Conservation (phyloP, 768 basidiomycete genomes). For the Gymnopilus junonius region DNA sequence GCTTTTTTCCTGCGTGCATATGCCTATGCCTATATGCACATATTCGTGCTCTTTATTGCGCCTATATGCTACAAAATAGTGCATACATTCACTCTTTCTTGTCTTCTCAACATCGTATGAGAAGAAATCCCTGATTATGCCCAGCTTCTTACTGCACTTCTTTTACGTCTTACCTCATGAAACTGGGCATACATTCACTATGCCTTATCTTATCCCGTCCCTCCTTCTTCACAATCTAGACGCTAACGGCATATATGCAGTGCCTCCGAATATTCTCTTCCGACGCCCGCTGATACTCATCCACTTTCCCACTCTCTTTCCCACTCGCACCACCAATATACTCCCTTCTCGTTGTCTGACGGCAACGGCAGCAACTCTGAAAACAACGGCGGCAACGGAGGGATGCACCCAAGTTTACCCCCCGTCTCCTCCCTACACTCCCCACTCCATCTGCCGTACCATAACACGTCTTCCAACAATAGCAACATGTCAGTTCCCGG, state of each 20-base stretch:
- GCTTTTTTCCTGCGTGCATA: not conserved
- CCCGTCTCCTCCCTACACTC: slow-evolving; percentile 16
- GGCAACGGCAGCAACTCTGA: slow-evolving; percentile 11
- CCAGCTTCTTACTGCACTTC: not conserved
- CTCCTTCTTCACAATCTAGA: not conserved
- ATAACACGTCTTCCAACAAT: not conserved
- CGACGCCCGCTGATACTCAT: slow-evolving; percentile 40
- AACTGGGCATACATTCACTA: not conserved
- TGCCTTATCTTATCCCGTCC: not conserved
- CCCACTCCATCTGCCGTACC: slow-evolving; percentile 4
- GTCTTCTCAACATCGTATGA: not conserved
- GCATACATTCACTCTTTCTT: not conserved
- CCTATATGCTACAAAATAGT: not conserved
- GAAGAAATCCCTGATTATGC: not conserved
- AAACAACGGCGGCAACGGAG: slow-evolving; percentile 1
- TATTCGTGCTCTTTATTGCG: not conserved
- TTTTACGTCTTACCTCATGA: not conserved
- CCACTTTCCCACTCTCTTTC: slow-evolving; percentile 29
- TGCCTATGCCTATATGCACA: not conserved
- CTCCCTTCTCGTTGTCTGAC: slow-evolving; percentile 30
- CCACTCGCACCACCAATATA: slow-evolving; percentile 31
- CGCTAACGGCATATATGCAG: slow-evolving; percentile 17
- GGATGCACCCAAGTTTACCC: slow-evolving; percentile 8
- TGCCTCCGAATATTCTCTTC: slow-evolving; percentile 45
- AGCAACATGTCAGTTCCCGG: not conserved